A percentile compares a stretch with the other conserved stretches of the same genome.
phyloP scores from a whole-genome alignment of 495 filamentous ascomycete genomes.

The Sphaerosporella brunnea region DNA sequence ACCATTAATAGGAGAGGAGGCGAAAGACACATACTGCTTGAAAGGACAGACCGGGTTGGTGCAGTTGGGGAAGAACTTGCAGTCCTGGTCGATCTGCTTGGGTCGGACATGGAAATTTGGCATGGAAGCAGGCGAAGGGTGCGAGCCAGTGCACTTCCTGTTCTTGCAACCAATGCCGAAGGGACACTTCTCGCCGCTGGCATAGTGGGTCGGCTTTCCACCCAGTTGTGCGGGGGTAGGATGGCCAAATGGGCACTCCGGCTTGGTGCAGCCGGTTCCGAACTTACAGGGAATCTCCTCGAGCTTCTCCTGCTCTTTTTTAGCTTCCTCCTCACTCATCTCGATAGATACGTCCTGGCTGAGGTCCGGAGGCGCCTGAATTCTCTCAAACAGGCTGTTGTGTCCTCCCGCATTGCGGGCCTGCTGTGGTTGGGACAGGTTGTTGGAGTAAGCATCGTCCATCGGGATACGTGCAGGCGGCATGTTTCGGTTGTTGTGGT shows the following conservation, averaged over 20 bases:
- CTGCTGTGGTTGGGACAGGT: constrained; percentile 22
- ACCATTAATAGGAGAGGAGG: background rate
- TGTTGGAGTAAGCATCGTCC: constrained; percentile 24
- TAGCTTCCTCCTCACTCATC: constrained; percentile 6
- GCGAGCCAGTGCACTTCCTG: constrained; percentile 73
- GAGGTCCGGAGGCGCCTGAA: constrained; percentile 32
- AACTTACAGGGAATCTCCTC: constrained; percentile 63
- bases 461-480: constrained; percentile 17
- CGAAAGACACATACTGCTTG: constrained; percentile 37
- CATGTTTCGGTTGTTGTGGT: constrained; percentile 7
- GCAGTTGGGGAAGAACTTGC: constrained; percentile 91
- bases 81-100: constrained; percentile 54
- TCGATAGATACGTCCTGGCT: constrained; percentile 11
- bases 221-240: constrained; percentile 81
- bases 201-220: constrained; percentile 53
- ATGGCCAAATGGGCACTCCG: constrained; percentile 81
- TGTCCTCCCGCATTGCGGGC: constrained; percentile 8
- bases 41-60: constrained; percentile 72
- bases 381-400: constrained; percentile 50
- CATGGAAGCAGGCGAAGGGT: constrained; percentile 68
- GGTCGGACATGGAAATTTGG: constrained; percentile 9
- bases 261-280: constrained; percentile 70
- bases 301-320: constrained; percentile 27
- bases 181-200: constrained; percentile 53
- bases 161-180: constrained; percentile 90